phyloP scores from a whole-genome alignment of 2,329 filamentous ascomycete genomes.

The Diaporthe sp. region DNA sequence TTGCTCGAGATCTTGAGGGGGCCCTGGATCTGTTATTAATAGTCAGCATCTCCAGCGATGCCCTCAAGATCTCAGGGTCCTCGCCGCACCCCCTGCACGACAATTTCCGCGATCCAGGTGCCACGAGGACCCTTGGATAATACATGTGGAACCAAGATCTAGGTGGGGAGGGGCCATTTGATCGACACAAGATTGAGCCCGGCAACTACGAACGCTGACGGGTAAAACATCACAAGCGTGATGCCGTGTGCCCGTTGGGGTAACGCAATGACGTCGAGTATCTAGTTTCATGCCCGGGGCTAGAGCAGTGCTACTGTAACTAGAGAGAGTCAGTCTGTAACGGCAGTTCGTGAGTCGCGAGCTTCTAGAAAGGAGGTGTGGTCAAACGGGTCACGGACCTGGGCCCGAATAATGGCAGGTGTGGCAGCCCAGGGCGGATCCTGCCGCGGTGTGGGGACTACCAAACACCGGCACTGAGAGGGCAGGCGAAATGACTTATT shows the following conservation, averaged over 20 bases:
- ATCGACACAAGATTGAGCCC: slow-evolving; percentile 24
- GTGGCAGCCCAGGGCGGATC: slow-evolving; percentile 19
- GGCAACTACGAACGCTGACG: not conserved
- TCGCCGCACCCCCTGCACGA: slow-evolving; percentile 11
- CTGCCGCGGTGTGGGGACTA: slow-evolving; percentile 19
- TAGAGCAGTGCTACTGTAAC: slow-evolving; percentile 26
- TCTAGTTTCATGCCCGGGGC: not conserved
- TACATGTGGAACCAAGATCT: slow-evolving; percentile 20
- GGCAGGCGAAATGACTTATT: slow-evolving; percentile 34
- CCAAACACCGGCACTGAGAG: slow-evolving; percentile 11
- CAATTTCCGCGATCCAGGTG: slow-evolving; percentile 28
- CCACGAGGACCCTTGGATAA: slow-evolving; percentile 17
- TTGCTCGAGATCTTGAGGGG: not conserved
- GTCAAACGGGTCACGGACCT: slow-evolving; percentile 18
- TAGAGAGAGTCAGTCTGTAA: not conserved
- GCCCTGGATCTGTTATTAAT: slow-evolving; percentile 16
- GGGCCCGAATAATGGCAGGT: slow-evolving; percentile 8
- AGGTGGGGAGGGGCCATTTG: slow-evolving; percentile 10
- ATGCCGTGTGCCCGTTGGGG: slow-evolving; percentile 20
- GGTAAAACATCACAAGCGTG: slow-evolving; percentile 21
- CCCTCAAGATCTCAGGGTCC: slow-evolving; percentile 31
- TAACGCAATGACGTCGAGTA: slow-evolving; percentile 6
- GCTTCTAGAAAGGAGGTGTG: slow-evolving; percentile 20
- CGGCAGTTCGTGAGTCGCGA: slow-evolving; percentile 29
- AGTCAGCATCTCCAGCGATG: slow-evolving; percentile 11